Conservation (phyloP, 1,284 basidiomycete species). For the Xanthoconium separans region DNA sequence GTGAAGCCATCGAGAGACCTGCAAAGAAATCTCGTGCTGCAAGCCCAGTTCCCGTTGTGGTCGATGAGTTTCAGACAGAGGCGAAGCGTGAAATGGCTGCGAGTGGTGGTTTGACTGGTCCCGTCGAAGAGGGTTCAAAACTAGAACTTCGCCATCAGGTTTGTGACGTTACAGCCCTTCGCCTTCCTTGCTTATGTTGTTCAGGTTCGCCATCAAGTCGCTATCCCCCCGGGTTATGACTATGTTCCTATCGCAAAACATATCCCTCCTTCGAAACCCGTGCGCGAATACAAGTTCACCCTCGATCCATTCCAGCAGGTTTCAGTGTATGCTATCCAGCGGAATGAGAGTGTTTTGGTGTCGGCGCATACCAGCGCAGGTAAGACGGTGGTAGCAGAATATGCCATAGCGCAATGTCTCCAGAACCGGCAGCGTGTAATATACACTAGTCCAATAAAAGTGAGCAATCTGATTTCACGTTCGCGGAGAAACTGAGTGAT, state of each 20-base stretch:
- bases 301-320: constrained; percentile 98
- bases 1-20: constrained; percentile 18
- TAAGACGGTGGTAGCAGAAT: constrained; percentile 99
- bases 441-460: constrained; percentile 99
- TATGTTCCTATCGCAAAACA: constrained; percentile 93
- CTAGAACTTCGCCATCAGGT: constrained; percentile 81
- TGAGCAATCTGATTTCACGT: constrained; percentile 39
- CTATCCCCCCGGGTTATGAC: constrained; percentile 88
- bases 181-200: constrained; percentile 6
- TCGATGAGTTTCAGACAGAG: constrained; percentile 89
- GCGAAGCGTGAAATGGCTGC: constrained; percentile 87
- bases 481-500: constrained; percentile 19
- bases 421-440: constrained; percentile 93
- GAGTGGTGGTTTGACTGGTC: constrained; percentile 76
- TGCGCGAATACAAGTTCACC: constrained; percentile 91
- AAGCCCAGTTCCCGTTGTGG: constrained; percentile 67
- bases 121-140: constrained; percentile 63
- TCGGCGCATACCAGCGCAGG: constrained; percentile 99
- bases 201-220: constrained; percentile 92
- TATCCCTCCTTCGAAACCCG: constrained; percentile 89
- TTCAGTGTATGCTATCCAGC: constrained; percentile 92
- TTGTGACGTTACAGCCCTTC: constrained; percentile 15
- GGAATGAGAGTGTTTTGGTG: constrained; percentile 96
- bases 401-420: constrained; percentile 97
- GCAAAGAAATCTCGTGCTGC: constrained; percentile 28